Percentiles rank a stretch among this genome's conserved stretches.
phyloP scores from a whole-genome alignment of 2,329 filamentous ascomycete genomes.

The Pseudonectria buxi region DNA sequence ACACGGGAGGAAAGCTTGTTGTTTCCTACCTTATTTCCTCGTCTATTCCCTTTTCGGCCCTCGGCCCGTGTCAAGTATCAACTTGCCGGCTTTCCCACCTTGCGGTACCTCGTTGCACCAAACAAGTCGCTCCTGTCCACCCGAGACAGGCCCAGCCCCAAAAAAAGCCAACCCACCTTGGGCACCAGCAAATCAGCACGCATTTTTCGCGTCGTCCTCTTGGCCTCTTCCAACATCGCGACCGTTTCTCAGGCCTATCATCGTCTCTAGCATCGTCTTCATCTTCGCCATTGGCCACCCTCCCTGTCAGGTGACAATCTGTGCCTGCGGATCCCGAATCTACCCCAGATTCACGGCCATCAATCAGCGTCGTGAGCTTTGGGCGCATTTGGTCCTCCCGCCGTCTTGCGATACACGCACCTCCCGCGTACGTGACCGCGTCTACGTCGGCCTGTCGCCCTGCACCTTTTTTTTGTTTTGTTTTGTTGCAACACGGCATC shows the following conservation, averaged over 20 bases:
- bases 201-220: conserved; percentile 29
- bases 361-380: conserved; percentile 19
- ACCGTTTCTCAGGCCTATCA: conserved; percentile 45
- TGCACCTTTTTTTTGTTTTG: conserved; percentile 6
- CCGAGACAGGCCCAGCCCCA: conserved; percentile 23
- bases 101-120: conserved; percentile 16
- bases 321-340: conserved; percentile 27
- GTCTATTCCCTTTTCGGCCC: conserved; percentile 1
- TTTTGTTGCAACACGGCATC: too few relatives aligned
- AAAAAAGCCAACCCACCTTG: conserved; percentile 23
- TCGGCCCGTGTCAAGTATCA: not conserved
- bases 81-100: too few relatives aligned
- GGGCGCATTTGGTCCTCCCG: conserved; percentile 9
- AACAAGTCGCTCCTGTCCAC: conserved; percentile 18
- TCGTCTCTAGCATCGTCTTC: conserved; percentile 35
- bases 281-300: conserved; percentile 40
- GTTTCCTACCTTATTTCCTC: too few relatives aligned
- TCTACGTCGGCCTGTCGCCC: conserved; percentile 10
- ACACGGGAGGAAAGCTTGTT: too few relatives aligned
- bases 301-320: conserved; percentile 45
- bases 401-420: conserved; percentile 6
- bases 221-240: conserved; percentile 31
- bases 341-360: conserved; percentile 19
- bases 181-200: conserved; percentile 45
- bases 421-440: conserved; percentile 14